A percentile compares a stretch with the other conserved stretches of the same genome.
Evolutionary conservation across 2,329 filamentous ascomycete genomes (phyloP).

Genomic region (Sphaerostilbella broomeana): DNA sequence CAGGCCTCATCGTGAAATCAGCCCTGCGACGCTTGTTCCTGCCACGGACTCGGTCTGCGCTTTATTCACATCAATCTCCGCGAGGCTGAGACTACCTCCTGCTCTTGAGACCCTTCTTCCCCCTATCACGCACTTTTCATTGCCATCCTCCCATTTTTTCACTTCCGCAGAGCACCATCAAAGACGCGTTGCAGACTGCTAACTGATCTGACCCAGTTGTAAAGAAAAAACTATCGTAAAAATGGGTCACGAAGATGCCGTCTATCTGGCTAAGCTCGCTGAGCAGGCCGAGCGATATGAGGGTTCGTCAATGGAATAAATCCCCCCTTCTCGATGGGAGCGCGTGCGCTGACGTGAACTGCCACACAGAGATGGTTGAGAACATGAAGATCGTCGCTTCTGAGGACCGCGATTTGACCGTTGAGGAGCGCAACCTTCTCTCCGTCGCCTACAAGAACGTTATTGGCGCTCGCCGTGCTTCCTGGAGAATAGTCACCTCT

Average conservation of each 20-base stretch:
- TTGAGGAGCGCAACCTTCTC: constrained; percentile 95
- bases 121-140: background rate
- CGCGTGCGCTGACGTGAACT: constrained; percentile 20
- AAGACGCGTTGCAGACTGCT: constrained; percentile 9
- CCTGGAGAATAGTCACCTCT: constrained; percentile 96
- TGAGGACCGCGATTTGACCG: constrained; percentile 73
- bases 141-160: constrained; percentile 3
- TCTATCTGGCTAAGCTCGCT: constrained; percentile 99
- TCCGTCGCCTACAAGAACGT: constrained; percentile 99
- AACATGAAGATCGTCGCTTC: constrained; percentile 99
- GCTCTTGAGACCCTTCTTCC: background rate
- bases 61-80: background rate
- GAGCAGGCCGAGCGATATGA: constrained; percentile 99
- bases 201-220: constrained; percentile 8
- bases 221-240: constrained; percentile 39
- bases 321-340: background rate
- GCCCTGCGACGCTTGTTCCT: constrained; percentile 13
- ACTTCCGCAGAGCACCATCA: background rate
- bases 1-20: constrained; percentile 8
- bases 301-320: constrained; percentile 53
- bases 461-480: constrained; percentile 91
- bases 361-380: constrained; percentile 84
- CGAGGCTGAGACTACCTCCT: constrained; percentile 7
- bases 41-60: constrained; percentile 7
- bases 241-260: constrained; percentile 99